Conservation (phyloP, 495 filamentous ascomycete species). For the Daldinia decipiens region DNA sequence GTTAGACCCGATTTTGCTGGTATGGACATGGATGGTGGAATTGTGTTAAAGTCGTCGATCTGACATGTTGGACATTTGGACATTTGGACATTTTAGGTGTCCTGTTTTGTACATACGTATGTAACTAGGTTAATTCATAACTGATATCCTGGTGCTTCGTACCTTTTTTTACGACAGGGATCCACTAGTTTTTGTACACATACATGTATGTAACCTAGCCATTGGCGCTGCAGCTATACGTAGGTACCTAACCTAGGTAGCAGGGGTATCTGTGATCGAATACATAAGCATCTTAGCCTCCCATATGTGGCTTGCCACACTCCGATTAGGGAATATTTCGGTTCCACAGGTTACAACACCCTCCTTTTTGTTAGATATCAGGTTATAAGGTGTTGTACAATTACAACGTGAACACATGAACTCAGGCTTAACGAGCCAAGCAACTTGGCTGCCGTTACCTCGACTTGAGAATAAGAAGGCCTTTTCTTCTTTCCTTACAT, state of each 20-base stretch:
- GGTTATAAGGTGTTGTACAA: conserved; percentile 1
- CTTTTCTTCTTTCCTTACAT: not conserved
- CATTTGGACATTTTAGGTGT: too few relatives aligned
- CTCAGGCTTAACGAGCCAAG: conserved; percentile 21
- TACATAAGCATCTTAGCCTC: too few relatives aligned
- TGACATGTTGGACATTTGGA: conserved; percentile 14
- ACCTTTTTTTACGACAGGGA: conserved; percentile 29
- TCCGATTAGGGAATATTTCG: not conserved
- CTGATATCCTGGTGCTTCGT: not conserved
- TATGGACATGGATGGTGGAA: not conserved
- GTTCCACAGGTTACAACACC: not conserved
- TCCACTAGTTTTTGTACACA: conserved; percentile 1
- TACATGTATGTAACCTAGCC: too few relatives aligned
- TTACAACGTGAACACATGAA: conserved; percentile 3
- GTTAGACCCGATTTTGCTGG: not conserved
- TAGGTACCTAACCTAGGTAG: too few relatives aligned
- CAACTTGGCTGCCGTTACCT: conserved; percentile 18
- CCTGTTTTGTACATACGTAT: too few relatives aligned
- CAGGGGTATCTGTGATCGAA: too few relatives aligned
- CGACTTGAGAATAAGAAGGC: not conserved
- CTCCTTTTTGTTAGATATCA: conserved; percentile 2
- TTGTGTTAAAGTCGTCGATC: conserved; percentile 9
- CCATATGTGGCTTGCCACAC: not conserved
- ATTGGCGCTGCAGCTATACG: not conserved
- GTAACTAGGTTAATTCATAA: too few relatives aligned